Evolutionary conservation across 2,329 filamentous ascomycete genomes (phyloP).

Genomic region (Lecanosticta acicola): DNA sequence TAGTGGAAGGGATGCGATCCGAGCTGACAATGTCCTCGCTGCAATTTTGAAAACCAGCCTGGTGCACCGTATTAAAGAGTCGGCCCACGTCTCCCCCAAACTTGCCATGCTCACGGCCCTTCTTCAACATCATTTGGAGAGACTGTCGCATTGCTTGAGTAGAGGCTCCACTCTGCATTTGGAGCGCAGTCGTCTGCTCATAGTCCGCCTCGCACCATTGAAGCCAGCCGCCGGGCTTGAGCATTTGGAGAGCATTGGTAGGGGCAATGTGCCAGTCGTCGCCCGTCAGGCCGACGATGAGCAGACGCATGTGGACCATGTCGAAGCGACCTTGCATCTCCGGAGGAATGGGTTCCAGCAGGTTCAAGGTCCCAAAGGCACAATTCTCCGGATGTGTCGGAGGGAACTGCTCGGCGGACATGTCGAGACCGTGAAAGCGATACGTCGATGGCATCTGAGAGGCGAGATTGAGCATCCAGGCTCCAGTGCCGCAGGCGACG

Average conservation of each 20-base stretch:
- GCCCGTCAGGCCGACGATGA: constrained; percentile 14
- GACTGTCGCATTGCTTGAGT: neutral
- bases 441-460: neutral
- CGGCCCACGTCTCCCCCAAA: neutral
- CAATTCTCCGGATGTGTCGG: neutral
- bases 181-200: constrained; percentile 1
- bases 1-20: neutral
- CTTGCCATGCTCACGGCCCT: neutral
- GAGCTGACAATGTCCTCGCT: constrained; percentile 1
- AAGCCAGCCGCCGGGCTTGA: constrained; percentile 21
- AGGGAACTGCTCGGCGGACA: constrained; percentile 19
- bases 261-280: constrained; percentile 15
- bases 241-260: constrained; percentile 10
- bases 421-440: constrained; percentile 17
- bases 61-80: neutral
- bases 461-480: constrained; percentile 18
- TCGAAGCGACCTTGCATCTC: constrained; percentile 13
- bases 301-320: constrained; percentile 20
- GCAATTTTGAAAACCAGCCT: neutral
- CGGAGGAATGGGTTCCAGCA: constrained; percentile 15
- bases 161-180: constrained; percentile 3
- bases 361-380: constrained; percentile 11
- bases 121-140: neutral
- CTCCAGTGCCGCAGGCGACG: constrained; percentile 21
- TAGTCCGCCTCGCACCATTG: constrained; percentile 23